A percentile compares a stretch with the other conserved stretches of the same genome.
phyloP scores from a whole-genome alignment of 176 grass and related monocot genomes.

The Hsuehochloa calcarea region DNA sequence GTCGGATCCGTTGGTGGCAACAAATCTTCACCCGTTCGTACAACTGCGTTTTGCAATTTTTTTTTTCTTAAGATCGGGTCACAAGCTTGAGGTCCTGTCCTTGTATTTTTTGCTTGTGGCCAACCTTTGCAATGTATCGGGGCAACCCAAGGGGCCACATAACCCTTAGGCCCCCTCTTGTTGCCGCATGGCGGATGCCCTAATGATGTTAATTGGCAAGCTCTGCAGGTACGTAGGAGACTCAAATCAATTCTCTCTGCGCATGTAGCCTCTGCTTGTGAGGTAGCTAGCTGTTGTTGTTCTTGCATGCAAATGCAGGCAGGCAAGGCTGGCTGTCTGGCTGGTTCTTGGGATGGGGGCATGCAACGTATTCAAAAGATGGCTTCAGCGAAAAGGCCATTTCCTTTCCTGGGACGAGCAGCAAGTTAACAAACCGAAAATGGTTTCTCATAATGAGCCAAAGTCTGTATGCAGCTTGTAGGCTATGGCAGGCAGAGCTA shows the following conservation, averaged over 20 bases:
- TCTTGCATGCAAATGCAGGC: constrained; percentile 30
- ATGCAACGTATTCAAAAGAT: constrained; percentile 40
- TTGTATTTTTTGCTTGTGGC: too few species aligned
- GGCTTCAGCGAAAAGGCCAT: background rate
- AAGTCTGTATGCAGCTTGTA: background rate
- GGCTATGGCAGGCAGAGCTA: background rate
- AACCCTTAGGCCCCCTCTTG: too few species aligned
- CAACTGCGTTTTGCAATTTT: too few species aligned
- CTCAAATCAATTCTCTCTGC: background rate
- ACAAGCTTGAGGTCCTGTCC: too few species aligned
- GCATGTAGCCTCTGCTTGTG: constrained; percentile 30
- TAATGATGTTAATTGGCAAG: background rate
- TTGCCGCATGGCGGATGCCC: too few species aligned
- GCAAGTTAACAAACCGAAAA: constrained; percentile 37
- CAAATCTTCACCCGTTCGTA: too few species aligned
- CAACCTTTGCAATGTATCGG: too few species aligned
- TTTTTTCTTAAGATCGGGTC: too few species aligned
- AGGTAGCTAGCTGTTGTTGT: constrained; percentile 38
- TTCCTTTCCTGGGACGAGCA: constrained; percentile 34
- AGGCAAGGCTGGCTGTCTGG: background rate
- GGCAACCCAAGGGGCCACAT: too few species aligned
- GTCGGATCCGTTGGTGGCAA: too few species aligned
- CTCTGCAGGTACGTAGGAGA: background rate
- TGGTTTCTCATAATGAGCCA: constrained; percentile 31
- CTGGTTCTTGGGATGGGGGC: constrained; percentile 26